Evolutionary conservation across 2,329 filamentous ascomycete genomes (phyloP), one percentile per base, ranked within the genome.

Genomic region (Ophiostoma perfectum): DNA sequence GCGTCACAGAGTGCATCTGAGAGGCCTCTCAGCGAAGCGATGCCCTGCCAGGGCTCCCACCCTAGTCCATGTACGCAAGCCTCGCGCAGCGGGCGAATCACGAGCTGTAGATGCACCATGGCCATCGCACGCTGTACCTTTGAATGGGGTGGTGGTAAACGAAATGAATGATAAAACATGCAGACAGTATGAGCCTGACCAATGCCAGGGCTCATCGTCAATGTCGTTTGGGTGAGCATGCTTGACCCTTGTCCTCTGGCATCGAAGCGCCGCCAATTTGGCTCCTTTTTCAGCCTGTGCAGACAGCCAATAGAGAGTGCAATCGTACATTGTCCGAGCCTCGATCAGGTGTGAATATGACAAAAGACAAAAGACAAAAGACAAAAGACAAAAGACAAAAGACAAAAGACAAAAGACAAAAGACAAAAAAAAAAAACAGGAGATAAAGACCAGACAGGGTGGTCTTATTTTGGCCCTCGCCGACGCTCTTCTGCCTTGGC

Each of bases 11-110:
- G 27, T 27, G 27, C 27, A 27, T 27, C 27, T 27, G 5, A 60
- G 55, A 39, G 55, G 55, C 55, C 55, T 60, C 55, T 60, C 14
- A 12, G 4, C 42, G 42, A 12, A 12, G 7, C 7, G 42, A 6
- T 44, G 42, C 42, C 42, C 27, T 27, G 27, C 27, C 27, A 27
- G 27, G 27, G 27, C 42, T 44, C 42, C 42, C 42, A 44, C 42
- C 6, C 42, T 44, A 44, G 42, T 11, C 2, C 55, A 65, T 66
- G 16, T 62, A 39, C 39, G 42, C 67, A 68, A 68, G 67, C 67
- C 67, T 68, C 14, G 67, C 38, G 42, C 18, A 27, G n/a, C 55
- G 18, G 55, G 58, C 67, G 67, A 68, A 68, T 68, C 67, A 66
- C 39, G 66, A 16, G 41, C 42, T 42, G 42, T 55, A 68, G n/a